Base-by-base conservation (phyloP, 768 basidiomycete species). In the Lactifluus piperatus region DNA sequence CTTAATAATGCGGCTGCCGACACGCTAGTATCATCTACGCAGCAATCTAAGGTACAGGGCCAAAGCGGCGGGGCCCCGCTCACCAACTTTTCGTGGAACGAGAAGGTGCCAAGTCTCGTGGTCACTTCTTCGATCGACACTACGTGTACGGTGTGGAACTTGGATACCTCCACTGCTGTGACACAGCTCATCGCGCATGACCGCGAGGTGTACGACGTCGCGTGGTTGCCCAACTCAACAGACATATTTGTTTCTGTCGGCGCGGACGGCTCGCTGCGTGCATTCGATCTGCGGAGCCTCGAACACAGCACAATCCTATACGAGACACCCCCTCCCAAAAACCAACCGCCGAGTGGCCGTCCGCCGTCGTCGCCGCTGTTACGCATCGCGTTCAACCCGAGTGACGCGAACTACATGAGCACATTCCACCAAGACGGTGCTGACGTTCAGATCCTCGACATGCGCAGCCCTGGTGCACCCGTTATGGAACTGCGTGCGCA, bases 81-180 rank as follows among this genome's bases (percentile, higher is more conserved):
- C 62, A 99, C 97, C 13, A 92, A 88, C 70, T 97, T 99, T 73
- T 94, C 94, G 0, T 99, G 97, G 97, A 97, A 97, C 69, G 86
- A 93, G 66, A 88, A 94, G 68, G 79, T 87, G 0, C 93, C 95
- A 1, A 85, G 84, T 62, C 82, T 91, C 51, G 86, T 98, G 66
- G 95, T 98, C 37, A 99, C 97, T 6, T 94, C 95, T 24, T 97
- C 94, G 8, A 95, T 98, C 66, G 97, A 99, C 70, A 99, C 97
- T 51, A 97, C 94, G 14, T 98, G 95, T 71, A 98, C 97, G 1
- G 89, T 98, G 24, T 99, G 97, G 97, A 97, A 99, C 72, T 91
- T 99, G 69, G 89, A 95, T 67, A 91, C 91, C 4, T 82, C 85
- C 26, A 86, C 88, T 7, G 95, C 97, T 26, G 83, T 98, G 69